Evolutionary conservation across 495 filamentous ascomycete species (phyloP).

Genomic region (Chaetomium fimeti): DNA sequence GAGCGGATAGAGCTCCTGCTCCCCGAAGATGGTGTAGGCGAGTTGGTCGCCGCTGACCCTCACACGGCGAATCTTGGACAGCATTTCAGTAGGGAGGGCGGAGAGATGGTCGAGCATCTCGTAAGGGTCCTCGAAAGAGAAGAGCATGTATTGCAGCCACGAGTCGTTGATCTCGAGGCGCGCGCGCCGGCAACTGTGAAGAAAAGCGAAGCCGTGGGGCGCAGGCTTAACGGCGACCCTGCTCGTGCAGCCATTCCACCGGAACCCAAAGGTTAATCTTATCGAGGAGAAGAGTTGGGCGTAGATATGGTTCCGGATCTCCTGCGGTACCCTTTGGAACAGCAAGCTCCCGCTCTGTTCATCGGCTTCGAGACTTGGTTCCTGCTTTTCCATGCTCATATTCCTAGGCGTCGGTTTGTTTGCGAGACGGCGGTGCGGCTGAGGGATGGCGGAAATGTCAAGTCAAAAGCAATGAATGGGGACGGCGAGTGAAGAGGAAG

Average conservation of each 20-base stretch:
- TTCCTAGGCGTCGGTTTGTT: background rate
- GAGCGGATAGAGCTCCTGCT: background rate
- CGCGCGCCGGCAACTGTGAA: conserved; percentile 2
- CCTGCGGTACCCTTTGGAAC: conserved; percentile 3
- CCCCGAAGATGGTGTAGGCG: background rate
- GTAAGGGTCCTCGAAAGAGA: background rate
- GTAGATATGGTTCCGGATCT: conserved; percentile 3
- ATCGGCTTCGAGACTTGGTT: background rate
- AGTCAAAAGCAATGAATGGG: too few species aligned
- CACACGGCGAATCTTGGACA: conserved; percentile 7
- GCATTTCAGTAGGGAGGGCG: background rate
- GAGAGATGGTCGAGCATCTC: conserved; percentile 8
- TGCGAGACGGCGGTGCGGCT: background rate
- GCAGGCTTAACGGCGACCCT: background rate
- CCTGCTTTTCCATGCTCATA: background rate
- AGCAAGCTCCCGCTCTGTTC: background rate
- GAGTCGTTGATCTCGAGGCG: conserved; percentile 1
- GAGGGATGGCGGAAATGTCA: too few species aligned
- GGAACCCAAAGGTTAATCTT: conserved; percentile 2
- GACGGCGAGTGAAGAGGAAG: too few species aligned
- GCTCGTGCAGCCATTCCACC: background rate
- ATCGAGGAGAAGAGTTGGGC: conserved; percentile 5
- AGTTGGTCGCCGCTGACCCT: background rate
- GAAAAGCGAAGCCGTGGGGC: conserved; percentile 3
- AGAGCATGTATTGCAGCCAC: conserved; percentile 1